Conservation (phyloP, 257 asterid species). For the Ilex asprella region DNA sequence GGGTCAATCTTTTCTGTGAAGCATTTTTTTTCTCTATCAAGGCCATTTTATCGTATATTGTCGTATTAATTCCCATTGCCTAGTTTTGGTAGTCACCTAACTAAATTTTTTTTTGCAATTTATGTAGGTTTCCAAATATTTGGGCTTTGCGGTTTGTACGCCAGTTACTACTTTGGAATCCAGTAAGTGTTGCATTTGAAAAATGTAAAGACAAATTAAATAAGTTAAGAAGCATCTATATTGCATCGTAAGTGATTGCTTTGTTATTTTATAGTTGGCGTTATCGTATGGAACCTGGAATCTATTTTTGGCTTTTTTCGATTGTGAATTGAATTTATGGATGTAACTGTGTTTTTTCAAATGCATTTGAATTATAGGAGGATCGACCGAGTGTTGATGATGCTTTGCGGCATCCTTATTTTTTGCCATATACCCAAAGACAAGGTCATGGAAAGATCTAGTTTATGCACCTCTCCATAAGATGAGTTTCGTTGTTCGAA, state of each 20-base stretch:
- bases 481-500: too few species aligned
- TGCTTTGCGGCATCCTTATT: constrained; percentile 86
- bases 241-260: too few species aligned
- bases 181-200: constrained; percentile 47
- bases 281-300: too few species aligned
- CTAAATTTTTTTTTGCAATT: not conserved
- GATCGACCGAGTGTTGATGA: constrained; percentile 79
- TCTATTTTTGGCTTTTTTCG: too few species aligned
- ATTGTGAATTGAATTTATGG: not conserved
- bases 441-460: not conserved
- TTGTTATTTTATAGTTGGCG: too few species aligned
- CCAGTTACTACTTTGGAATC: constrained; percentile 78
- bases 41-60: not conserved
- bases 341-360: constrained; percentile 2
- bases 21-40: not conserved
- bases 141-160: constrained; percentile 85
- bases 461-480: too few species aligned
- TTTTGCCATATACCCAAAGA: constrained; percentile 26
- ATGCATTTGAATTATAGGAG: constrained; percentile 45
- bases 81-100: too few species aligned
- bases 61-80: not conserved
- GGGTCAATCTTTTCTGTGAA: constrained; percentile 43
- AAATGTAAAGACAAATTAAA: too few species aligned
- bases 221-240: too few species aligned
- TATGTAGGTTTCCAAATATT: constrained; percentile 70